Base-by-base conservation (phyloP, 306 rosid genomes). In the Clitoria ternatea region DNA sequence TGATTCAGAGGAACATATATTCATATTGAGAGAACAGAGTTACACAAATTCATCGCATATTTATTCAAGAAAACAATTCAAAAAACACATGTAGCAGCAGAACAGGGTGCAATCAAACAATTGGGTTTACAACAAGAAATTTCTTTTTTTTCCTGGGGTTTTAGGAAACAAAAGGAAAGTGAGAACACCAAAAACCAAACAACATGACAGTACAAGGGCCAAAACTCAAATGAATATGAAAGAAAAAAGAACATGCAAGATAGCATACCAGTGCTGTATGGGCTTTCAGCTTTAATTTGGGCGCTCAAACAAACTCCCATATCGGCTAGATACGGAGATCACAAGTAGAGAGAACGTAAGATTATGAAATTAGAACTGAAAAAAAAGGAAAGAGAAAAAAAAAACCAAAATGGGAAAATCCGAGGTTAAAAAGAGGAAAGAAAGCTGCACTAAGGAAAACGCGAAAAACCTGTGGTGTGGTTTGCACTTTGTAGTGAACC, bases 241-340 rank as follows among this genome's bases (percentile, higher is more conserved):
- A n/a, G 33, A 1, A 18, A 17, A 59, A 33, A 26, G 59, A 42
- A 53, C 19, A 12, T 17, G 44, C 66, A 39, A 81, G 40, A 36
- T 4, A 24, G 59, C n/a, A 60, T 60, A 73, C 92, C 92, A 74
- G 86, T 79, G 56, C 57, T 76, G 20, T 56, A 79, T 6, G 82
- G 82, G 69, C 80, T 81, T 66, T 79, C 90, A 23, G 85, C 86
- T 76, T 66, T 85, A 40, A 84, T 69, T 79, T 59, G 85, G 48
- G 88, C 77, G 17, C 90, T 85, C 54, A 79, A 79, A 83, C 92
- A 88, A 75, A 70, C 50, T 64, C 92, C 92, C 92, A 88, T 88
- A 45, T 66, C 76, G 36, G n/a, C 73, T 87, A 36, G 17, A 71
- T 59, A 32, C 23, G 15, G 1, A 14, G 69, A 78, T 77, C 70